Base-by-base conservation (phyloP, 495 filamentous ascomycete genomes). In the Clohesyomyces aquaticus region DNA sequence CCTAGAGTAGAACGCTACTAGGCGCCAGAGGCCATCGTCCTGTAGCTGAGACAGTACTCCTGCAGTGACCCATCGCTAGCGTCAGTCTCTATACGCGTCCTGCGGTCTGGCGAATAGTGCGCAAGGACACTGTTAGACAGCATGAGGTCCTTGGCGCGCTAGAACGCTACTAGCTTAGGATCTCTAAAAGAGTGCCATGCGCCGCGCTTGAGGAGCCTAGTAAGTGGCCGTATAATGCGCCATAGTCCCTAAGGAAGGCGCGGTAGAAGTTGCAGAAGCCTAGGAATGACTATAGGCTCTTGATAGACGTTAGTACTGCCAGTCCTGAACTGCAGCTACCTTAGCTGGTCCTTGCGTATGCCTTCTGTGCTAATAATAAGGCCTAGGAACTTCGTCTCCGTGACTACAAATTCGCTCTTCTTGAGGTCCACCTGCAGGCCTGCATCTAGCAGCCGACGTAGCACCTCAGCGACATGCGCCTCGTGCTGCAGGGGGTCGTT, bases 151-250 rank as follows among this genome's bases (percentile, higher is more conserved):
- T 85, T 81, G 2, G 19, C 29, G 2, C n/a, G 22, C 6, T 54
- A 1, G 25, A 54, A 54, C 1, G 18, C 50, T 9, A 27, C 50
- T n/a, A 28, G 23, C 50, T 54, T 22, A 53, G 81, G 69, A 4
- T 63, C 53, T 12, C 74, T 73, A 54, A 83, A 83, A 26, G 81
- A 80, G 51, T 78, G 69, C 61, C 83, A 42, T 73, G 72, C 57
- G 62, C 59, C 11, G 47, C 66, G 0, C 67, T 51, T 60, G 50
- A 63, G 4, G 4, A 47, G 21, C 8, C 18, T 12, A 2, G 50
- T 49, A 12, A 67, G 61, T 14, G 66, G 65, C 48, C 46, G 23
- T 23, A 65, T 53, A 27, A 70, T 49, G 4, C 43, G 14, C 60
- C 58, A 56, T 66, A 77, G 22, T 65, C 45, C 14, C 61, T 54